Evolutionary conservation across 805 yeast species (phyloP), one percentile per base, ranked within the genome.

Genomic region (Candida koratica): DNA sequence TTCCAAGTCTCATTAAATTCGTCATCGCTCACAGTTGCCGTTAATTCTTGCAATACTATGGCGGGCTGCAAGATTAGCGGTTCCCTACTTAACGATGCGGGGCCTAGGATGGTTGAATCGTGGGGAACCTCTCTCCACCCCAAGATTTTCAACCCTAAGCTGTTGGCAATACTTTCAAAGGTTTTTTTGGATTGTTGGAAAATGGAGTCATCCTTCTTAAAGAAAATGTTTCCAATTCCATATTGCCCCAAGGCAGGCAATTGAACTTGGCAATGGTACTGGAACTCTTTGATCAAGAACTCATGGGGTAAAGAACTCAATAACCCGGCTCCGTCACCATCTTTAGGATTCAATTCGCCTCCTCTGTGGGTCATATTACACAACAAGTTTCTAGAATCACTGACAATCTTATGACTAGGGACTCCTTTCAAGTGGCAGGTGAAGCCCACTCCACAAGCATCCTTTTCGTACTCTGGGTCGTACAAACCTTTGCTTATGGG

Each of bases 301-400:
- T 76, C 79, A 65, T 89, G 96, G 23, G 97, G 96, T 44, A 90
- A 79, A 19, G 95, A 83, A 34, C 93, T 77, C 77, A 90, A 78
- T 43, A 90, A 87, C 61, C 98, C 98, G 17, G 98, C 98, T 64
- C 98, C 98, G 58, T 90, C 98, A 63, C 98, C 98, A 59, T 90
- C 96, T 52, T 88, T 79, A 15, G 97, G 95, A 55, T 89, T 96
- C 41, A 96, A 95, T 42, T 89, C 96, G 26, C 97, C 97, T 57
- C 98, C 98, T 67, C 98, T 79, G 63, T 90, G 98, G 43, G 97
- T 85, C 98, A 90, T 93, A 67, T 93, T 90, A 69, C 97, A 89
- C 37, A 90, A 77, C 52, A 90, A 68, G 56, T 76, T 78, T 48
- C 79, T 71, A 27, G 96, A 96, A 66, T 93, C 97, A 27, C 94